These are phyloP conservation scores for Dendrobium huoshanense DNA, from an alignment of 106 monocot species.

Conservation along the genomic window DNA sequence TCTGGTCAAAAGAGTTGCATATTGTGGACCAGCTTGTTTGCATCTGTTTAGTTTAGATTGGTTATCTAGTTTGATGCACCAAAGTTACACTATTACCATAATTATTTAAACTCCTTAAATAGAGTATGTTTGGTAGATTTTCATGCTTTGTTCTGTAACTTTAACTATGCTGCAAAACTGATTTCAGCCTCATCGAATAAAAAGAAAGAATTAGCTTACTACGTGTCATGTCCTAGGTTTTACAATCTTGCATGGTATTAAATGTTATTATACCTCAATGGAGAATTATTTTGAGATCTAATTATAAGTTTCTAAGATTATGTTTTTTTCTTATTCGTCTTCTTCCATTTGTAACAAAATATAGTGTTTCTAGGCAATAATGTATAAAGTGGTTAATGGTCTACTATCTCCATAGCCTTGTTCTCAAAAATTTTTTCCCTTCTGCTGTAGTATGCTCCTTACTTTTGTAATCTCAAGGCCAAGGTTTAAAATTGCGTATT, in stretches of 20 bases:
- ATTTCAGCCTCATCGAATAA: background rate
- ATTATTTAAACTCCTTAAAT: background rate
- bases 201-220: background rate
- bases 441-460: too few relatives aligned
- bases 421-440: too few relatives aligned
- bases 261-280: too few relatives aligned
- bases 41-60: background rate
- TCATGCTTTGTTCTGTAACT: background rate
- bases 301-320: too few relatives aligned
- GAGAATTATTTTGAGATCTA: too few relatives aligned
- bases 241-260: background rate
- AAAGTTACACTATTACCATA: background rate
- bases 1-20: background rate
- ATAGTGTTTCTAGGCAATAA: too few relatives aligned
- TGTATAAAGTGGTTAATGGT: too few relatives aligned
- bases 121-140: background rate
- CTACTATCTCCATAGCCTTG: too few relatives aligned
- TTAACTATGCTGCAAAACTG: background rate
- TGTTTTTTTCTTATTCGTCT: too few relatives aligned
- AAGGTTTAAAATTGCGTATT: too few relatives aligned
- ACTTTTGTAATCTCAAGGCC: too few relatives aligned
- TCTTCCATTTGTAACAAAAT: too few relatives aligned
- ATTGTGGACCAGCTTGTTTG: background rate
- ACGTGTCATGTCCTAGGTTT: background rate
- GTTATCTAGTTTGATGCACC: background rate